Evolutionary conservation across 2,329 filamentous ascomycete genomes (phyloP).

Genomic region (Tolypocladium pustulatum): DNA sequence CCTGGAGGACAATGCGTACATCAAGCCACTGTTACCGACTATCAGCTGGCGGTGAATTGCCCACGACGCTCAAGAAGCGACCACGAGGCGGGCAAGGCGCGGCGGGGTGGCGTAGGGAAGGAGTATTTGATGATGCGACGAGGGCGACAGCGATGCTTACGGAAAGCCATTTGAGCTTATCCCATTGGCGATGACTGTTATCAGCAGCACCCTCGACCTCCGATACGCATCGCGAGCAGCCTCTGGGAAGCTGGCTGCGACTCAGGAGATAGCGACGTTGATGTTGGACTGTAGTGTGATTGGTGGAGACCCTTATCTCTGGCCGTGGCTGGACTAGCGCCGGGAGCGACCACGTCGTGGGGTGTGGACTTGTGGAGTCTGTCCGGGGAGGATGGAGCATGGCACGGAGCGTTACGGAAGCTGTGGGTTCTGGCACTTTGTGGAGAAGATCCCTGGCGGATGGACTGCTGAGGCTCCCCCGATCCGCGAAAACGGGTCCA

Average conservation of each 20-base stretch:
- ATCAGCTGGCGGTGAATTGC: background rate
- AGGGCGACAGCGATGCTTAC: background rate
- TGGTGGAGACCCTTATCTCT: background rate
- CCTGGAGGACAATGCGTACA: background rate
- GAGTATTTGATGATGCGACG: background rate
- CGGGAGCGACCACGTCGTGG: background rate
- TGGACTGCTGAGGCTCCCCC: background rate
- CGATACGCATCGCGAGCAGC: background rate
- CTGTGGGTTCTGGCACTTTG: background rate
- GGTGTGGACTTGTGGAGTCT: background rate
- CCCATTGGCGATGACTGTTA: background rate
- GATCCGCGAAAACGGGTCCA: background rate
- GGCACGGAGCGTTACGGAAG: background rate
- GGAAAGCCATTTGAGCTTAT: background rate
- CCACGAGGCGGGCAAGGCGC: background rate
- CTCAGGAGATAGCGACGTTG: background rate
- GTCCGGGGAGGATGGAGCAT: background rate
- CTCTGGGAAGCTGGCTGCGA: background rate
- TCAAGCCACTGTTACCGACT: background rate
- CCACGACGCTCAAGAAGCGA: background rate
- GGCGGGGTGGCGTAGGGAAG: background rate
- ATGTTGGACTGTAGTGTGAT: background rate
- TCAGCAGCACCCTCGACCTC: background rate
- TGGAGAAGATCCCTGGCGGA: background rate
- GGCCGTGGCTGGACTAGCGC: background rate